phyloP scores from a whole-genome alignment of 2,329 filamentous ascomycete species.

The Mycogone perniciosa region DNA sequence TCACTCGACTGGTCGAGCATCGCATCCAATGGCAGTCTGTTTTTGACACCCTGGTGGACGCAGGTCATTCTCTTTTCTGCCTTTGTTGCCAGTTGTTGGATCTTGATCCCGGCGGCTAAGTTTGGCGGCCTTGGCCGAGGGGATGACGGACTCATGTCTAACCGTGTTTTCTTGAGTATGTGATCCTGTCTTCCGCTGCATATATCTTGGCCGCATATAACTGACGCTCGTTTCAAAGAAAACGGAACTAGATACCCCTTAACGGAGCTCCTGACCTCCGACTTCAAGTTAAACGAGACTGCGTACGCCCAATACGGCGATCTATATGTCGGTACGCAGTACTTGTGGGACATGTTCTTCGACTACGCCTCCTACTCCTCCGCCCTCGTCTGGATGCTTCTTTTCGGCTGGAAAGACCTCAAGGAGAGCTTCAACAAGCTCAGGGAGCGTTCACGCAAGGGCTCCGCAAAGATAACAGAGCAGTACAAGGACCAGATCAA shows the following conservation, averaged over 20 bases:
- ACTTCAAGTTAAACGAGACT: constrained; percentile 40
- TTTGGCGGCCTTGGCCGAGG: constrained; percentile 49
- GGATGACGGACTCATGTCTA: constrained; percentile 51
- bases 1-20: constrained; percentile 57
- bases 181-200: not conserved
- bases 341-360: constrained; percentile 54
- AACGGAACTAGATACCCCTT: constrained; percentile 31
- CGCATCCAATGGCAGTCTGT: constrained; percentile 43
- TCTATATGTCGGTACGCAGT: constrained; percentile 51
- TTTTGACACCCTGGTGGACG: constrained; percentile 54
- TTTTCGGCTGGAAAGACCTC: constrained; percentile 48
- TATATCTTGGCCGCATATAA: not conserved
- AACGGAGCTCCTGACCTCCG: constrained; percentile 26
- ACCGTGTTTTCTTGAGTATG: constrained; percentile 40
- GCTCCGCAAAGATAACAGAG: constrained; percentile 38
- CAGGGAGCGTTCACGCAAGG: constrained; percentile 28
- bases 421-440: constrained; percentile 39
- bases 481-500: constrained; percentile 55
- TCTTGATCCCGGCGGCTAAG: constrained; percentile 52
- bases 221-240: constrained; percentile 12
- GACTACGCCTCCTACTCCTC: constrained; percentile 55
- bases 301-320: constrained; percentile 44
- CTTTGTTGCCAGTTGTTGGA: constrained; percentile 51
- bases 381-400: constrained; percentile 51
- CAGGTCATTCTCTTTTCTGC: constrained; percentile 50